These are phyloP conservation scores for Aspergillus cavernicola DNA, from an alignment of 495 filamentous ascomycete species.

Conservation along the genomic window DNA sequence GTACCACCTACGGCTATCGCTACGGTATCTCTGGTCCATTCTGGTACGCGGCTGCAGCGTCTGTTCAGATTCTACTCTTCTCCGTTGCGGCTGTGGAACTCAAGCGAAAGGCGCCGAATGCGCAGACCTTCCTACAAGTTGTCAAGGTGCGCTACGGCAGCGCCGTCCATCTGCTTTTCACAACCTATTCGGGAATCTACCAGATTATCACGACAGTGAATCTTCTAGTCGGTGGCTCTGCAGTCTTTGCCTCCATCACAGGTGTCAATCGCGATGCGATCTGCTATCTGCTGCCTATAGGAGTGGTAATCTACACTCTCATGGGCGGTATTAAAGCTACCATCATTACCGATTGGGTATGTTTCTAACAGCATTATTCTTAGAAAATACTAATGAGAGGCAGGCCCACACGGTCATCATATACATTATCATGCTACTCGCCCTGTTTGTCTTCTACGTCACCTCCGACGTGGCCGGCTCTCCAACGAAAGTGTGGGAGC, in stretches of 20 bases:
- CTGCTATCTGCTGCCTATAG: slow-evolving; percentile 31
- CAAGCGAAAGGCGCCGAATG: slow-evolving; percentile 36
- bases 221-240: too few relatives aligned
- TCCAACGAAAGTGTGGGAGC: slow-evolving; percentile 42
- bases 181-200: too few relatives aligned
- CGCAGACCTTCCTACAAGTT: slow-evolving; percentile 40
- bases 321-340: slow-evolving; percentile 41
- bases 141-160: slow-evolving; percentile 34
- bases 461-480: slow-evolving; percentile 37
- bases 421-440: slow-evolving; percentile 43
- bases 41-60: slow-evolving; percentile 20
- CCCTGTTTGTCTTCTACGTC: slow-evolving; percentile 48
- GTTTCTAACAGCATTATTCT: too few relatives aligned
- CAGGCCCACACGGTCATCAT: slow-evolving; percentile 45
- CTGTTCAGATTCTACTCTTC: slow-evolving; percentile 44
- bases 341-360: slow-evolving; percentile 34
- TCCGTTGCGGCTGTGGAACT: slow-evolving; percentile 38
- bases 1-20: slow-evolving; percentile 43
- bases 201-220: too few relatives aligned
- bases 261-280: too few relatives aligned
- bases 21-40: slow-evolving; percentile 25
- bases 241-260: too few relatives aligned
- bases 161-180: too few relatives aligned
- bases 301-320: slow-evolving; percentile 39
- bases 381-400: too few relatives aligned